Evolutionary conservation across 2,329 filamentous ascomycete species (phyloP).

Genomic region (Leptographium lundbergii): DNA sequence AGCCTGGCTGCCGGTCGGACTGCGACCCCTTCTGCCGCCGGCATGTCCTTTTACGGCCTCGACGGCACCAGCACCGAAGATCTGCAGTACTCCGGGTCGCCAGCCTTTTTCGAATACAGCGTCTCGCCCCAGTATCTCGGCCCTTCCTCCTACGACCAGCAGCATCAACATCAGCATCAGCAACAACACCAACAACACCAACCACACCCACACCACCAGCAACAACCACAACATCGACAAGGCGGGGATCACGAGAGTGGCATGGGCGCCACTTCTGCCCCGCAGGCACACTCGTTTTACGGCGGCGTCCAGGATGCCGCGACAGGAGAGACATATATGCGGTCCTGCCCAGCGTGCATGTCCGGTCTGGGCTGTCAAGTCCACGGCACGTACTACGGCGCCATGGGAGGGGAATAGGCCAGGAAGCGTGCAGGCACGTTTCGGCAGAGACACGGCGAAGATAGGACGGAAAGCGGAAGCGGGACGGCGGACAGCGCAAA

Average conservation of each 20-base stretch:
- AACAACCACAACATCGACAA: not conserved
- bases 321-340: not conserved
- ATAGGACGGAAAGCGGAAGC: not conserved
- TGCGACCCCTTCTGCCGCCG: not conserved
- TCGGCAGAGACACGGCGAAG: not conserved
- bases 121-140: slow-evolving; percentile 9
- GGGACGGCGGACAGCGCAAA: not conserved
- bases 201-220: not conserved
- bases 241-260: not conserved
- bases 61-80: slow-evolving; percentile 10
- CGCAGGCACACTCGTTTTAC: not conserved
- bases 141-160: not conserved
- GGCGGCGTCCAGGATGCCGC: not conserved
- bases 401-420: not conserved
- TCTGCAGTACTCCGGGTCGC: slow-evolving; percentile 6
- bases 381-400: slow-evolving; percentile 9
- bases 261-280: not conserved
- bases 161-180: not conserved
- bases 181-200: not conserved
- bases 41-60: slow-evolving; percentile 7
- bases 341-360: slow-evolving; percentile 7
- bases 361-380: slow-evolving; percentile 10
- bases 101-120: slow-evolving; percentile 10
- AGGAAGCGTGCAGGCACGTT: not conserved
- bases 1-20: not conserved